These are phyloP conservation scores for Phytopythium delawarense DNA, from an alignment of 352 stramenopile species.

Conservation along the genomic window DNA sequence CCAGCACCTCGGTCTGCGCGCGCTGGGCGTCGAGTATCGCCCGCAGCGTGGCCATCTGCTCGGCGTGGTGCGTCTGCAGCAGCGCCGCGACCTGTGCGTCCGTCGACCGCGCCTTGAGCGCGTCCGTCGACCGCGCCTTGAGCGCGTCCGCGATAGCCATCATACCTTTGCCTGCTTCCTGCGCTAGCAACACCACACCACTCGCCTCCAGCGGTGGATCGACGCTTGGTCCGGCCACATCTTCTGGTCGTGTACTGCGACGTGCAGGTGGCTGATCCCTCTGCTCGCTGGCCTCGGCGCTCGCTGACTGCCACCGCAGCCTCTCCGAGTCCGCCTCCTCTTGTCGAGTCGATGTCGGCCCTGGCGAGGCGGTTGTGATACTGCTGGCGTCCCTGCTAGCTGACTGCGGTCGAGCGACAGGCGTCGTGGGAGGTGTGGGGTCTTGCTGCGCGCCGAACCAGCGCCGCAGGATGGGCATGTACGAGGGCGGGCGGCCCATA, in stretches of 20 bases:
- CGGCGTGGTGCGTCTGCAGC: not conserved
- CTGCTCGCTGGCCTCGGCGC: not conserved
- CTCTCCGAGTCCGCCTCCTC: not conserved
- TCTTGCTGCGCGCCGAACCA: conserved; percentile 1
- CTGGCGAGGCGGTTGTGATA: not conserved
- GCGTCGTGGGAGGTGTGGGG: no score
- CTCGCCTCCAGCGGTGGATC: not conserved
- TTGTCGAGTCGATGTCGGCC: not conserved
- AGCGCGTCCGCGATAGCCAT: not conserved
- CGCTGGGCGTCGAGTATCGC: not conserved
- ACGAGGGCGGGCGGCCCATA: not conserved
- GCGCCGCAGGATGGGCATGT: not conserved
- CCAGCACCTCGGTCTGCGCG: not conserved
- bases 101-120: not conserved
- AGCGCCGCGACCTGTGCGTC: not conserved
- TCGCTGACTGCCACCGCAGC: not conserved
- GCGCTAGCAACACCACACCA: not conserved
- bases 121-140: not conserved
- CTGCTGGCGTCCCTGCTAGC: not conserved
- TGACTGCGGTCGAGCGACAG: no score
- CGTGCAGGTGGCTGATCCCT: not conserved
- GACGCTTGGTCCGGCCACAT: not conserved
- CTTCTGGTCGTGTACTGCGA: not conserved
- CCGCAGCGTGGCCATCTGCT: not conserved
- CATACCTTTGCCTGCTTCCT: not conserved